These are phyloP conservation scores for Phytophthora agathidicida DNA, from an alignment of 352 stramenopile genomes.

Conservation along the genomic window DNA sequence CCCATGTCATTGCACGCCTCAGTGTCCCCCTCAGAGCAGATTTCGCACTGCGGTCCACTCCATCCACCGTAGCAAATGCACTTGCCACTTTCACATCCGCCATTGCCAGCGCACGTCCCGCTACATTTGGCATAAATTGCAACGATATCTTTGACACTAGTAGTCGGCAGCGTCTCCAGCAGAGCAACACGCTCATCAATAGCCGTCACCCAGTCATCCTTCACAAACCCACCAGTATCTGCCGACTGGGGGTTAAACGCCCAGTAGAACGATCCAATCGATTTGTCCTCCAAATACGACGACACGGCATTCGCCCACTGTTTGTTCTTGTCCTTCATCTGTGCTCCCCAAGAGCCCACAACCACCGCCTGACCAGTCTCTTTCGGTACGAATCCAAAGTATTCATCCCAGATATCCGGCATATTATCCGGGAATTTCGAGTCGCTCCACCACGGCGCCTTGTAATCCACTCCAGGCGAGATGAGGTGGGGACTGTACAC, in stretches of 20 bases:
- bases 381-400: conserved; percentile 72
- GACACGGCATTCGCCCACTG: conserved; percentile 58
- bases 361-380: conserved; percentile 63
- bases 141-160: conserved; percentile 45
- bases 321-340: conserved; percentile 65
- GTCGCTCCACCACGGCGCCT: conserved; percentile 67
- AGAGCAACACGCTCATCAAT: conserved; percentile 65
- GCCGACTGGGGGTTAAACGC: conserved; percentile 78
- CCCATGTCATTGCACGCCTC: conserved; percentile 57
- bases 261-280: conserved; percentile 80
- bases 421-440: conserved; percentile 73
- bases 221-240: conserved; percentile 68
- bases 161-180: conserved; percentile 44
- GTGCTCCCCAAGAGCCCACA: conserved; percentile 68
- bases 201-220: conserved; percentile 73
- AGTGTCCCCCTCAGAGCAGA: conserved; percentile 58
- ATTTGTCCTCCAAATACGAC: conserved; percentile 56
- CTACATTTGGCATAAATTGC: conserved; percentile 49
- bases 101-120: conserved; percentile 48
- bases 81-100: conserved; percentile 47
- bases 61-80: conserved; percentile 69
- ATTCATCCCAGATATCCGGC: conserved; percentile 63
- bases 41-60: conserved; percentile 69
- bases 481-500: conserved; percentile 75
- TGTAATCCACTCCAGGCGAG: conserved; percentile 67